Evolutionary conservation across 176 grass and related monocot genomes (phyloP), one percentile per base, ranked within the genome.

Genomic region (Tuctoria greenei): DNA sequence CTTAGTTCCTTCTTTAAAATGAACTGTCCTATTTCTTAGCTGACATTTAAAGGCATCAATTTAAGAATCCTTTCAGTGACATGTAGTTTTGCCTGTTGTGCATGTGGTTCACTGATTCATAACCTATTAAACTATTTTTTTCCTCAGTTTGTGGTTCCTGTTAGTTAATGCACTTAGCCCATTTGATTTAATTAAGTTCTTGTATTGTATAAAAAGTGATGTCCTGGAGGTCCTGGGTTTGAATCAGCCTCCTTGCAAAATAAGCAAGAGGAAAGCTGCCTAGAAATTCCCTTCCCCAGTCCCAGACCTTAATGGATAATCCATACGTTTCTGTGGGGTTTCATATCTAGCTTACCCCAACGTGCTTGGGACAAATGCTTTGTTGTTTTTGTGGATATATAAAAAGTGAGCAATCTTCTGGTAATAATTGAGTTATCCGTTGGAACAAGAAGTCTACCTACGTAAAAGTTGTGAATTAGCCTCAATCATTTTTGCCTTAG

Each of bases 151-250:
- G 56, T 40, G 20, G 10, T 85, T 42, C 17, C 17, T 3, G 66
- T 51, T 37, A 25, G 34, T n/a, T 16, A 27, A 28, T 34, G 42
- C 4, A n/a, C n/a, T 74, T 35, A 41, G n/a, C 5, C 55, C 18
- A 69, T 79, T 80, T 78, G 42, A 69, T 75, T 44, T 80, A n/a
- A 43, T 70, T 71, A 64, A 12, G 42, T 58, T 58, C 46, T 70
- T 60, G 52, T 69, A 8, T 40, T 70, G 40, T 47, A 37, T 43
- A 56, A 34, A 34, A 31, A 31, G 31, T 31, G 31, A 31, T 3
- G 3, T 31, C 31, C 2, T 31, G 31, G 31, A 31, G 31, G 31
- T 31, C 31, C 31, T 31, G 31, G 3, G 31, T 31, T 3, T 31
- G 31, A 31, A 31, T 3, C 31, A 31, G 31, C 31, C 31, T 31